Evolutionary conservation across 371 early-diverging fungal species (phyloP).

Genomic region (Apophysomyces trapeziformis): DNA sequence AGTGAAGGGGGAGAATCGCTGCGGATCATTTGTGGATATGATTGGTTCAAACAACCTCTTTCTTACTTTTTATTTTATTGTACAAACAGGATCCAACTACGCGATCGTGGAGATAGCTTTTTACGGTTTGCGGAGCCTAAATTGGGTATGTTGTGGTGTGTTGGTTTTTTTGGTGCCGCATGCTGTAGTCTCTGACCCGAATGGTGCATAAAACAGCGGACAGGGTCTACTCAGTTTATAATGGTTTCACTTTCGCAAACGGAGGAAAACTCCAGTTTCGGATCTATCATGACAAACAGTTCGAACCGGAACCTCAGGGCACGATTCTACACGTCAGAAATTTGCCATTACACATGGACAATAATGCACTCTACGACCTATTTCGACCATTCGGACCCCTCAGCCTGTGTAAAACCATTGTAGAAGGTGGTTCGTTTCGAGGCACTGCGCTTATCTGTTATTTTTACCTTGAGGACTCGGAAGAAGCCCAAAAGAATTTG

Average conservation of each 20-base stretch:
- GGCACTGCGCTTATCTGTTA: slow-evolving; percentile 43
- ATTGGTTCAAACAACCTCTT: not conserved
- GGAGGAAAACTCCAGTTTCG: slow-evolving; percentile 28
- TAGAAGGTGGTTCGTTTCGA: slow-evolving; percentile 27
- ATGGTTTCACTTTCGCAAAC: slow-evolving; percentile 29
- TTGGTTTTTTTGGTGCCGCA: not conserved
- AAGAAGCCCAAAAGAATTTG: slow-evolving; percentile 32
- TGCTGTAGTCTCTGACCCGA: not conserved
- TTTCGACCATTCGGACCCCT: slow-evolving; percentile 52
- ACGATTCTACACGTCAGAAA: slow-evolving; percentile 38
- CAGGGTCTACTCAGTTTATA: slow-evolving; percentile 30
- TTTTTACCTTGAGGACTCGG: slow-evolving; percentile 37
- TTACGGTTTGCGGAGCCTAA: slow-evolving; percentile 25
- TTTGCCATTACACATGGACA: slow-evolving; percentile 29
- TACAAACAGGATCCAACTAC: slow-evolving; percentile 4
- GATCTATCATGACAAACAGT: slow-evolving; percentile 18
- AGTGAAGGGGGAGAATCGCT: not conserved
- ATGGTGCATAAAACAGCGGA: slow-evolving; percentile 13
- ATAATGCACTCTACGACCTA: slow-evolving; percentile 32
- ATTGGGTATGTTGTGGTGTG: slow-evolving; percentile 16
- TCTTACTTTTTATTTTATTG: not conserved
- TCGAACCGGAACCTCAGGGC: slow-evolving; percentile 29
- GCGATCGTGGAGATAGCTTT: slow-evolving; percentile 19
- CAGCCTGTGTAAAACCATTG: slow-evolving; percentile 34
- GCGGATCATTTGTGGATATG: not conserved